Conservation (phyloP, 805 yeast genomes). For the Gaillardinia entomophila region DNA sequence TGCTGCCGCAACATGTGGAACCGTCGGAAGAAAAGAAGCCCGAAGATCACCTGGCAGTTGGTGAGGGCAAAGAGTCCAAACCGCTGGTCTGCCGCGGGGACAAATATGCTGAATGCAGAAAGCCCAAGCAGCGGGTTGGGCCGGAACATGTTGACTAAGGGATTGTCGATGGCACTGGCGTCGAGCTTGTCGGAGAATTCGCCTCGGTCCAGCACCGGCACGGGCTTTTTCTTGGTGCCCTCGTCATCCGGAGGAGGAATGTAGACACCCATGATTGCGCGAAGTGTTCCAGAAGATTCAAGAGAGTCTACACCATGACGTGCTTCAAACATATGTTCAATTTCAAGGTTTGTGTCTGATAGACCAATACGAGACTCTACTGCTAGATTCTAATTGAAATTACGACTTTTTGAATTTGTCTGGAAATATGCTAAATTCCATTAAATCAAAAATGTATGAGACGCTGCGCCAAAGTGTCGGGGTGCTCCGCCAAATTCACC, state of each 20-base stretch:
- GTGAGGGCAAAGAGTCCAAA: slow-evolving; percentile 41
- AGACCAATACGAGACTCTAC: too few relatives aligned
- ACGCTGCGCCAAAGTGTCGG: slow-evolving; percentile 35
- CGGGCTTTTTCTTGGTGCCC: not conserved
- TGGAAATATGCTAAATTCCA: too few relatives aligned
- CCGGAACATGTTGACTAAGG: slow-evolving; percentile 2
- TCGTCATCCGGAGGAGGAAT: not conserved
- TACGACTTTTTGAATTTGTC: too few relatives aligned
- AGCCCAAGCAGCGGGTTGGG: slow-evolving; percentile 54
- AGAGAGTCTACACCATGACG: not conserved
- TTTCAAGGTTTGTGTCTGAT: too few relatives aligned
- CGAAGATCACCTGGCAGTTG: not conserved
- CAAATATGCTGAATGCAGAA: slow-evolving; percentile 62
- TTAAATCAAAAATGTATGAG: slow-evolving; percentile 32
- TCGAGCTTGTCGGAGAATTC: not conserved
- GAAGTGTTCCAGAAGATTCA: not conserved
- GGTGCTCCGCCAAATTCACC: slow-evolving; percentile 17
- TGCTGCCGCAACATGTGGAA: slow-evolving; percentile 5
- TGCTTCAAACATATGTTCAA: not conserved
- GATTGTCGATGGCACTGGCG: not conserved
- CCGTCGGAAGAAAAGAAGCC: not conserved
- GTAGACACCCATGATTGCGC: not conserved
- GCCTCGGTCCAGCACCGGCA: too few relatives aligned
- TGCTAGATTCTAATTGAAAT: too few relatives aligned
- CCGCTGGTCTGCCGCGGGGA: slow-evolving; percentile 64